These are phyloP conservation scores for Arctostaphylos glauca DNA, from an alignment of 148 eudicot genomes.

Conservation along the genomic window DNA sequence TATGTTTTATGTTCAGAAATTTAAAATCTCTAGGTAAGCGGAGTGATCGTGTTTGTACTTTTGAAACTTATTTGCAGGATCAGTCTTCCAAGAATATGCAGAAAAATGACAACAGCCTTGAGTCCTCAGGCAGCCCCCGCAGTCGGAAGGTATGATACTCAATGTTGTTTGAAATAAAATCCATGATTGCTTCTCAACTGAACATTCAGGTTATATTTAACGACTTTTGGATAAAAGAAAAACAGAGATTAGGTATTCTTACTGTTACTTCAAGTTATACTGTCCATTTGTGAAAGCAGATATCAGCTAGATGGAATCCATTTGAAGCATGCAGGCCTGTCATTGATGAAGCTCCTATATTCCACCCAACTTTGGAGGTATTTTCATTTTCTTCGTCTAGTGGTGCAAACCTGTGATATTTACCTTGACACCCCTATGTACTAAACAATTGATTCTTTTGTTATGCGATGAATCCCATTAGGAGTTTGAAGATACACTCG, in stretches of 20 bases:
- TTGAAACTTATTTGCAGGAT: slow-evolving; percentile 24
- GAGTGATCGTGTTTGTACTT: background rate
- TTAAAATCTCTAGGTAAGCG: background rate
- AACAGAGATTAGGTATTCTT: background rate
- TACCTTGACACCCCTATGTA: background rate
- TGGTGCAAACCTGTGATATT: background rate
- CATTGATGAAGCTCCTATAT: slow-evolving; percentile 56
- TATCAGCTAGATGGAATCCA: slow-evolving; percentile 54
- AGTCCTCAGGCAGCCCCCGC: slow-evolving; percentile 32
- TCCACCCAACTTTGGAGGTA: slow-evolving; percentile 62
- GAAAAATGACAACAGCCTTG: slow-evolving; percentile 32
- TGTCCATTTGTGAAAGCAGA: slow-evolving; percentile 26
- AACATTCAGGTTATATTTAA: background rate
- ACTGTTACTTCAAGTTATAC: background rate
- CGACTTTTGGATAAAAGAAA: background rate
- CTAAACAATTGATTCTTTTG: background rate
- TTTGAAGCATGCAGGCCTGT: slow-evolving; percentile 44
- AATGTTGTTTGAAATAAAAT: background rate
- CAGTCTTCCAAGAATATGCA: slow-evolving; percentile 11
- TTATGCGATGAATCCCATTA: slow-evolving; percentile 2
- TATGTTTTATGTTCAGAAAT: background rate
- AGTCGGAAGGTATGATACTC: slow-evolving; percentile 19
- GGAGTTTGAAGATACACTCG: slow-evolving; percentile 67
- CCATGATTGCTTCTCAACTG: background rate
- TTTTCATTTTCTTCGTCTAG: background rate